phyloP scores from a whole-genome alignment of 2,329 filamentous ascomycete species.

The Fusarium veterinarium region DNA sequence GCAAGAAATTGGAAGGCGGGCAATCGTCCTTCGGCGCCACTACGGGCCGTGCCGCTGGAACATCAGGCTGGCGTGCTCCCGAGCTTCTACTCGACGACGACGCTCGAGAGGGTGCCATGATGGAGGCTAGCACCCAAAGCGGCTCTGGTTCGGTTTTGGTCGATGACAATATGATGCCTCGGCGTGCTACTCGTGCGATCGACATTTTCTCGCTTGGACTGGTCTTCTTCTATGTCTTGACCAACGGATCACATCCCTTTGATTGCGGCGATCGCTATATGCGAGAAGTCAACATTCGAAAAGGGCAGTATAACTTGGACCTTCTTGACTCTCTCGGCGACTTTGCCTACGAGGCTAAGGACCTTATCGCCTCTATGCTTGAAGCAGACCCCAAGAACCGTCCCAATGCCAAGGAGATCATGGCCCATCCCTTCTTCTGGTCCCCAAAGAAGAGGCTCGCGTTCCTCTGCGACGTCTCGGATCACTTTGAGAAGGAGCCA shows the following conservation, averaged over 20 bases:
- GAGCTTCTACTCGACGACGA: constrained; percentile 89
- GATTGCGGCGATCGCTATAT: constrained; percentile 95
- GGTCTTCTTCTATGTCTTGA: constrained; percentile 99
- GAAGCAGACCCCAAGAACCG: constrained; percentile 64
- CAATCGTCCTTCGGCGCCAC: constrained; percentile 96
- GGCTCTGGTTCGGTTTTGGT: constrained; percentile 69
- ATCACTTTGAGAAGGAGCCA: constrained; percentile 94
- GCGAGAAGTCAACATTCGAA: constrained; percentile 97
- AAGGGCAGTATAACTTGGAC: constrained; percentile 80
- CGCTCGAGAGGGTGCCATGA: constrained; percentile 60
- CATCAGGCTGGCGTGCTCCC: constrained; percentile 95
- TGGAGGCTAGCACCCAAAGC: constrained; percentile 68
- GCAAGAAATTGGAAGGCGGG: constrained; percentile 94
- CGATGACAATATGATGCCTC: constrained; percentile 67
- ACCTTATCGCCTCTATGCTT: constrained; percentile 87
- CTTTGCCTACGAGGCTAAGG: constrained; percentile 86
- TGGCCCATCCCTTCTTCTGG: constrained; percentile 99
- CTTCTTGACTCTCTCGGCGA: constrained; percentile 81
- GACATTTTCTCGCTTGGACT: constrained; percentile 97
- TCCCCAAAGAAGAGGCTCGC: constrained; percentile 84
- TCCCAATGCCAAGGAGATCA: constrained; percentile 81
- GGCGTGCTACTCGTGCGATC: constrained; percentile 92
- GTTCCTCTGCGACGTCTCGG: constrained; percentile 96
- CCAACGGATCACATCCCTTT: constrained; percentile 90
- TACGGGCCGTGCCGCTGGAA: constrained; percentile 91